Percentiles rank a stretch among this genome's conserved stretches.
phyloP scores from a whole-genome alignment of 768 basidiomycete genomes.

The Galerina sulciceps region DNA sequence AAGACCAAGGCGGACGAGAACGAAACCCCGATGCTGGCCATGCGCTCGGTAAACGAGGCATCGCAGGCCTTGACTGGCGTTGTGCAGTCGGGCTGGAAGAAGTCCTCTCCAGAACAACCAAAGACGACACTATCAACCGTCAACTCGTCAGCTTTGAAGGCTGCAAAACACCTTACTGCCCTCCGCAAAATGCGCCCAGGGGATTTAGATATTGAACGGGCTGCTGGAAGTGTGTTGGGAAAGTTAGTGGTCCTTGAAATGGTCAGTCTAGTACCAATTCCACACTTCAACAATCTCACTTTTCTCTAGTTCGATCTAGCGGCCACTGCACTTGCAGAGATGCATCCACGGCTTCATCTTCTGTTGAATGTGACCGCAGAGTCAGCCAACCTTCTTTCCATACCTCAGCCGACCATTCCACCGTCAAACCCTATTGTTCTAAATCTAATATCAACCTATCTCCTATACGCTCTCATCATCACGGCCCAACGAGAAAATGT shows the following conservation, averaged over 20 bases:
- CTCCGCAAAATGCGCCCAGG: conserved; percentile 50
- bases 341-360: conserved; percentile 46
- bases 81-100: conserved; percentile 67
- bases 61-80: conserved; percentile 59
- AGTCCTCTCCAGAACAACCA: conserved; percentile 30
- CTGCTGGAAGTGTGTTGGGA: conserved; percentile 67
- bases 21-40: conserved; percentile 43
- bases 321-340: conserved; percentile 45
- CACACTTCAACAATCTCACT: not conserved
- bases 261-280: conserved; percentile 50
- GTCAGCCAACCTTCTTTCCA: conserved; percentile 34
- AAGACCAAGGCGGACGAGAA: conserved; percentile 29
- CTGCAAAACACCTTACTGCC: conserved; percentile 45
- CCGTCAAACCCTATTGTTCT: conserved; percentile 40
- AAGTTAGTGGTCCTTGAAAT: conserved; percentile 72
- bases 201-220: conserved; percentile 73
- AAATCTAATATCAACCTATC: conserved; percentile 62
- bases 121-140: conserved; percentile 34
- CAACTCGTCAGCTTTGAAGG: conserved; percentile 40
- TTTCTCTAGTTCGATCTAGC: conserved; percentile 57
- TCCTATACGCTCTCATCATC: conserved; percentile 53
- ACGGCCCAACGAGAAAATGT: conserved; percentile 12
- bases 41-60: conserved; percentile 67
- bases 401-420: conserved; percentile 42
- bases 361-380: conserved; percentile 28